phyloP scores from a whole-genome alignment of 2,329 filamentous ascomycete species.

The Beauveria asiatica region DNA sequence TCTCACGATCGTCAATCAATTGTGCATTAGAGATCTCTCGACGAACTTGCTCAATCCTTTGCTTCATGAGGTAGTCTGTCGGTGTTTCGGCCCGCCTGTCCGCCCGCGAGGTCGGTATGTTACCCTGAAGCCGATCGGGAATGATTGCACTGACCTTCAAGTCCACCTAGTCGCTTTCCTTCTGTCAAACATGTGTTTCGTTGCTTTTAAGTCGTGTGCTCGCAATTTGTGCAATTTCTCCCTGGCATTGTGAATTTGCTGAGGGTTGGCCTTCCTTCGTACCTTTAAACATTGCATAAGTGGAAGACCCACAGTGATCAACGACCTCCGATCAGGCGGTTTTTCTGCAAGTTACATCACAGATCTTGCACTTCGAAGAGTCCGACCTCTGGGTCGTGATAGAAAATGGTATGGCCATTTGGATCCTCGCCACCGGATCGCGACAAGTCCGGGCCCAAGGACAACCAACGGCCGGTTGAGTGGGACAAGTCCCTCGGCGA shows the following conservation, averaged over 20 bases:
- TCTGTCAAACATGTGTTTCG: no score
- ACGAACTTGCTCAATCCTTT: no score
- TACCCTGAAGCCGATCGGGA: no score
- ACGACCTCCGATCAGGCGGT: not conserved
- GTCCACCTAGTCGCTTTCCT: no score
- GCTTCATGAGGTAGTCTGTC: no score
- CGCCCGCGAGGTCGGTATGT: no score
- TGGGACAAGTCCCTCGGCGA: constrained; percentile 31
- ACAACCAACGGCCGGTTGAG: constrained; percentile 22
- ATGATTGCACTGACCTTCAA: no score
- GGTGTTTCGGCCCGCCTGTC: no score
- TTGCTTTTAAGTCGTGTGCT: no score
- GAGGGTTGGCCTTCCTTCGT: not conserved
- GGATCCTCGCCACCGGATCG: constrained; percentile 20
- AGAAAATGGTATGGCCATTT: constrained; percentile 34
- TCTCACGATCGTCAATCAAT: no score
- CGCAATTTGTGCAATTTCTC: no score
- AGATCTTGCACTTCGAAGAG: constrained; percentile 13
- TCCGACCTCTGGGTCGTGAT: constrained; percentile 19
- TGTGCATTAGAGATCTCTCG: not conserved
- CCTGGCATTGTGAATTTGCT: not conserved
- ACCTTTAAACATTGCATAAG: not conserved
- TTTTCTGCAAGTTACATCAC: constrained; percentile 3
- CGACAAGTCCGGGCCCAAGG: constrained; percentile 15
- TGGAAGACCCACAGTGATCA: not conserved